Evolutionary conservation across 2,329 filamentous ascomycete genomes (phyloP).

Genomic region (Paecilomyces niveus): DNA sequence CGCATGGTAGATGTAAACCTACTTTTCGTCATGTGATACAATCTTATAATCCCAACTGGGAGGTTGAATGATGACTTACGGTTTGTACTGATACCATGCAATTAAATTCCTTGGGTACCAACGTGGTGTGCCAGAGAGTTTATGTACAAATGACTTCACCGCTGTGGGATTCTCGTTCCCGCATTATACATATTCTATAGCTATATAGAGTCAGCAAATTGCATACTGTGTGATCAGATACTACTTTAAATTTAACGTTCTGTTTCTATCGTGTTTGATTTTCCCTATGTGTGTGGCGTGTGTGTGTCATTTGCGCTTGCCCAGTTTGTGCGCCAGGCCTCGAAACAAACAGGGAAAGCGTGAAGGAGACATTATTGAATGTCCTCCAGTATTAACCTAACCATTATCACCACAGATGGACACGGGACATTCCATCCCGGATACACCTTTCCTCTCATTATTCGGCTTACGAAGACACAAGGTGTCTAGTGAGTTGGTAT

Average conservation of each 20-base stretch:
- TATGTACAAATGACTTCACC: neutral
- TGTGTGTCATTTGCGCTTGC: too few species aligned
- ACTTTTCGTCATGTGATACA: slow-evolving; percentile 57
- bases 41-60: neutral
- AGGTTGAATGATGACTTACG: neutral
- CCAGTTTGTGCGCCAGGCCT: too few species aligned
- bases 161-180: neutral
- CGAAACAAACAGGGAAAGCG: too few species aligned
- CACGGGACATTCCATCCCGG: neutral
- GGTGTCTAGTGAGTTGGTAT: neutral
- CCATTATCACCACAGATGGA: too few species aligned
- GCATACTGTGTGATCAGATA: too few species aligned
- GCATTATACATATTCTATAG: neutral
- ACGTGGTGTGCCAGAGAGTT: neutral
- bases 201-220: neutral
- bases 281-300: too few species aligned
- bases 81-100: neutral
- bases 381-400: too few species aligned
- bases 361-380: too few species aligned
- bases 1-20: slow-evolving; percentile 51
- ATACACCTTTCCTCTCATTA: neutral
- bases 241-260: too few species aligned
- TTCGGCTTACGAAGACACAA: neutral
- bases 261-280: too few species aligned
- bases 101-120: neutral